These are phyloP conservation scores for Wickerhamomyces alni DNA, from an alignment of 805 yeast genomes.

Conservation along the genomic window DNA sequence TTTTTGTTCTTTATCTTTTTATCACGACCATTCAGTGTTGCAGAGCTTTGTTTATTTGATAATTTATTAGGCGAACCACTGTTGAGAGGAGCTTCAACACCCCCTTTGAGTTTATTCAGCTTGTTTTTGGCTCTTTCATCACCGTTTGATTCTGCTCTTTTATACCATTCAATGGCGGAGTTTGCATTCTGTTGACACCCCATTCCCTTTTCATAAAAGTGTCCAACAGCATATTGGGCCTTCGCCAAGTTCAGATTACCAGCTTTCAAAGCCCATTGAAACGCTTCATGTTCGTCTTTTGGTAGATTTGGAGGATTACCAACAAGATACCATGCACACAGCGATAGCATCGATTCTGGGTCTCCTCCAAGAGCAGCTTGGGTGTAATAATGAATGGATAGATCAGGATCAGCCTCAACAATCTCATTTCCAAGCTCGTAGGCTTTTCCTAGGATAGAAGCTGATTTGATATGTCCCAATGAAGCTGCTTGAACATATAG, in stretches of 20 bases:
- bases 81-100: too few species aligned
- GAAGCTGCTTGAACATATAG: conserved; percentile 85
- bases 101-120: conserved; percentile 13
- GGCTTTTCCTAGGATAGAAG: conserved; percentile 71
- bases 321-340: conserved; percentile 95
- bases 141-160: conserved; percentile 60
- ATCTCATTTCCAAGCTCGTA: conserved; percentile 70
- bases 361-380: conserved; percentile 88
- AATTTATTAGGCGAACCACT: not conserved
- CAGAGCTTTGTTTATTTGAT: not conserved
- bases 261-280: conserved; percentile 89
- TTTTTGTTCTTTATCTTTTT: conserved; percentile 6
- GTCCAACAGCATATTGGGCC: conserved; percentile 82
- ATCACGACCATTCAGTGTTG: conserved; percentile 2
- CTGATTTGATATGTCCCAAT: conserved; percentile 76
- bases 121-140: conserved; percentile 44
- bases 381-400: conserved; percentile 89
- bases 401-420: conserved; percentile 70
- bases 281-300: conserved; percentile 78
- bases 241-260: conserved; percentile 70
- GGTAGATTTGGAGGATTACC: conserved; percentile 84
- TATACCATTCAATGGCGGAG: conserved; percentile 70
- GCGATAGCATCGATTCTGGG: conserved; percentile 81
- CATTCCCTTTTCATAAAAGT: conserved; percentile 80
- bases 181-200: conserved; percentile 62